Conservation (phyloP, 345 rosid species). For the Sapria himalayana region DNA sequence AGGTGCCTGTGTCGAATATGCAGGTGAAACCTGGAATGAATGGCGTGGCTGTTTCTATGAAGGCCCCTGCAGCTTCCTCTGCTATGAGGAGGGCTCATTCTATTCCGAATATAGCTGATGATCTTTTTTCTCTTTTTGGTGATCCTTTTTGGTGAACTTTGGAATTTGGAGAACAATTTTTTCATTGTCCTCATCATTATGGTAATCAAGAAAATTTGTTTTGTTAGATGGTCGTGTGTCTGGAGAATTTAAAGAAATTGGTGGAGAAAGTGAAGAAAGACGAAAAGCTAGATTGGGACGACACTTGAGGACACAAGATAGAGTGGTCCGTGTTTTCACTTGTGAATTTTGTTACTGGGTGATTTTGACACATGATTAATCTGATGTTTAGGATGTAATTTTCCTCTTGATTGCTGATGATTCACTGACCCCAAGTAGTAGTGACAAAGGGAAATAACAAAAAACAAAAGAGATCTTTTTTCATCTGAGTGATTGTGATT, state of each 20-base stretch:
- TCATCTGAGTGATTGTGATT: too few relatives aligned
- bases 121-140: constrained; percentile 56
- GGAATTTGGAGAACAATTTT: neutral
- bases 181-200: too few relatives aligned
- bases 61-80: constrained; percentile 24
- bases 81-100: constrained; percentile 42
- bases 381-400: too few relatives aligned
- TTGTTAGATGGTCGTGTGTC: constrained; percentile 33
- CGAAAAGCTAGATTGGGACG: constrained; percentile 66
- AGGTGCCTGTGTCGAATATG: constrained; percentile 22
- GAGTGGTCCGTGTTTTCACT: constrained; percentile 36
- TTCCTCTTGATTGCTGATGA: too few relatives aligned
- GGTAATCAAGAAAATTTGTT: too few relatives aligned
- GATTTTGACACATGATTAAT: too few relatives aligned
- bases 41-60: too few relatives aligned
- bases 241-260: constrained; percentile 58
- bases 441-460: too few relatives aligned
- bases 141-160: constrained; percentile 17
- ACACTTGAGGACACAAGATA: constrained; percentile 55
- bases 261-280: constrained; percentile 77
- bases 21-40: too few relatives aligned
- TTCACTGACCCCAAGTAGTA: too few relatives aligned
- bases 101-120: constrained; percentile 30
- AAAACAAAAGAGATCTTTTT: too few relatives aligned
- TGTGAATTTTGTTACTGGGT: neutral